Evolutionary conservation across 805 yeast species (phyloP), one percentile per base, ranked within the genome.

Genomic region (Lipomyces lipofer): DNA sequence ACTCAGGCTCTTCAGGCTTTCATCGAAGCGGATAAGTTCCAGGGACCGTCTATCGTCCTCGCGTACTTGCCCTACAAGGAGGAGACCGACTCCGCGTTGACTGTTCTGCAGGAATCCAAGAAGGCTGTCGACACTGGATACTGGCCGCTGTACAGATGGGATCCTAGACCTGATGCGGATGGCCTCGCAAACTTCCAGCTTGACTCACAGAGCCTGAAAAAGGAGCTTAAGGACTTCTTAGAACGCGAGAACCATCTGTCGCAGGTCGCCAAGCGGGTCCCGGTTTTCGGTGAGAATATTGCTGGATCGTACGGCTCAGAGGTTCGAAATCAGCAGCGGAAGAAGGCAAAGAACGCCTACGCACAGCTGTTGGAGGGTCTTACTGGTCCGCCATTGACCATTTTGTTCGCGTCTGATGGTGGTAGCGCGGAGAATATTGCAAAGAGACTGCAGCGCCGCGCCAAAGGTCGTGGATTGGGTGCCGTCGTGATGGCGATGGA

Each of bases 141-240:
- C 74, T 90, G 97, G 95, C 98, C 98, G 45, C 78, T 92, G 58
- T 92, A 91, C 74, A 79, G 97, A 68, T 92, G 79, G 73, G 79
- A 88, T 64, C 96, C 97, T 52, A 60, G 69, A 8, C 70, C 77
- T 47, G 78, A 76, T 44, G 74, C 73, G 33, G 78, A 74, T 15
- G 77, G 75, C 32, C 38, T 40, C 9, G 80, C 82, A n/a, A 69
- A 70, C 47, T 92, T 92, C 78, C 82, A 82, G 64, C 78, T 92
- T 51, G 97, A 92, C 70, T 90, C 97, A 4, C 82, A 91, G 13
- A 83, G 83, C 51, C 81, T 92, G 66, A 84, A 84, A 69, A 82
- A 83, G 64, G 88, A 86, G 63, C 76, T 92, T 59, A 80, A 84
- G 66, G 83, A 80, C 28, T 92, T 92, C 73, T 76, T 92, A 67